Evolutionary conservation across 1,284 basidiomycete genomes (phyloP).

Genomic region (Boletus coffeatus): DNA sequence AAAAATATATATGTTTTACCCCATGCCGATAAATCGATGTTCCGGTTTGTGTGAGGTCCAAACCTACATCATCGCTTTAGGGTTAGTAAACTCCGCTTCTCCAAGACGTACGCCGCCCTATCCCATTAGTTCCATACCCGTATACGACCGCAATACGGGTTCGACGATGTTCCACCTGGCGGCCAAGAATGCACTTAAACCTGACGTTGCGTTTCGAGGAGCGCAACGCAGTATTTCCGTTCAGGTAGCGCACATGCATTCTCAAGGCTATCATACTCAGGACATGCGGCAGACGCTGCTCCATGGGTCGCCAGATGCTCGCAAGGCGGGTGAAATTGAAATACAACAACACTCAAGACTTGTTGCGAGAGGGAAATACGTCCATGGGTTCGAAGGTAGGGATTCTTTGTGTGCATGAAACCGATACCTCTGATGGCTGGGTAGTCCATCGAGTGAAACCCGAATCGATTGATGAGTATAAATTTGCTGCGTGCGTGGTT

Average conservation of each 20-base stretch:
- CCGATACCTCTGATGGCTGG: slow-evolving; percentile 5
- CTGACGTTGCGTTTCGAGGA: slow-evolving; percentile 22
- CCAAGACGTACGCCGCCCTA: neutral
- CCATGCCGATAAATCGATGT: neutral
- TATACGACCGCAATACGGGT: neutral
- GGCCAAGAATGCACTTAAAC: slow-evolving; percentile 25
- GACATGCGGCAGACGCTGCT: slow-evolving; percentile 41
- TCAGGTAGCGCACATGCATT: slow-evolving; percentile 40
- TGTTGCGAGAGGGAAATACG: slow-evolving; percentile 83
- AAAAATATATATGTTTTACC: slow-evolving; percentile 3
- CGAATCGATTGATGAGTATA: slow-evolving; percentile 74
- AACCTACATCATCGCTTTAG: neutral
- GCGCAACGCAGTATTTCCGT: slow-evolving; percentile 52
- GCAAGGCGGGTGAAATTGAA: slow-evolving; percentile 73
- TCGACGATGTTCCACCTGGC: slow-evolving; percentile 25
- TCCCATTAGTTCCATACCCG: neutral
- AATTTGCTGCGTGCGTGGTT: slow-evolving; percentile 73
- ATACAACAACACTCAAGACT: slow-evolving; percentile 76
- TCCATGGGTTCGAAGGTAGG: slow-evolving; percentile 86
- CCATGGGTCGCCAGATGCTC: slow-evolving; percentile 81
- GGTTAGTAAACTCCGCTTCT: neutral
- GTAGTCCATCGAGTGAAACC: slow-evolving; percentile 83
- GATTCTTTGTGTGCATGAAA: neutral
- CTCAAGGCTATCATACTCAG: slow-evolving; percentile 21
- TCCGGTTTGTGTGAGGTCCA: neutral